Percentiles rank a stretch among this genome's conserved stretches.
Evolutionary conservation across 2,329 filamentous ascomycete genomes (phyloP).

Genomic region (Cercospora sojina): DNA sequence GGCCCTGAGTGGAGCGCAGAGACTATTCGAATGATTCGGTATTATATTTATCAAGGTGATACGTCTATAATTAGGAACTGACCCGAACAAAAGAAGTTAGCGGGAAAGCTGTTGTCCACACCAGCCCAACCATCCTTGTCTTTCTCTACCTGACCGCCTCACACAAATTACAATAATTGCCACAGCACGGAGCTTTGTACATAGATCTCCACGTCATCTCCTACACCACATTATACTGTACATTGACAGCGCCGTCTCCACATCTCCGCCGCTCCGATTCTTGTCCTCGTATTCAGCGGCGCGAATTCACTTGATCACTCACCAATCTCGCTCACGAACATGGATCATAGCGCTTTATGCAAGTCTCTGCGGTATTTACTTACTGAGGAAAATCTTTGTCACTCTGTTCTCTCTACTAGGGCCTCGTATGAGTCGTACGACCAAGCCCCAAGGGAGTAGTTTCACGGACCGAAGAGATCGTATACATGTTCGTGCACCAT

Average conservation of each 20-base stretch:
- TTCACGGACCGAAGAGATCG: not conserved
- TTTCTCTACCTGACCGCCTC: not conserved
- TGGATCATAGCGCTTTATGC: not conserved
- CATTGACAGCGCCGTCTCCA: not conserved
- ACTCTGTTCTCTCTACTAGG: not conserved
- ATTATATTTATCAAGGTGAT: not conserved
- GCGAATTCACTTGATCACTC: not conserved
- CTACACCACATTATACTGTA: not conserved
- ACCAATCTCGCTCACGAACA: not conserved
- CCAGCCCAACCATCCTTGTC: not conserved
- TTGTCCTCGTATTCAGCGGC: not conserved
- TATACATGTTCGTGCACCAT: not conserved
- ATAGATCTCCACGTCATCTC: constrained; percentile 1
- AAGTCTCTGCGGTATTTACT: not conserved
- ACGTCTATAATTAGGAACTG: not conserved
- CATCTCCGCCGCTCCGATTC: not conserved
- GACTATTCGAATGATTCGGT: not conserved
- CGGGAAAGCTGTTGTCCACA: not conserved
- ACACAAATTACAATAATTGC: too few species aligned
- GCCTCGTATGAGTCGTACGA: not conserved
- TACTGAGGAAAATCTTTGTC: not conserved
- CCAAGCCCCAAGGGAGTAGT: not conserved
- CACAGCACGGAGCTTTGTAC: not conserved
- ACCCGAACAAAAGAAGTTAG: not conserved
- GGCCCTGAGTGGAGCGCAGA: not conserved